phyloP scores from a whole-genome alignment of 2,329 filamentous ascomycete genomes.

The Acrocalymma vagum region DNA sequence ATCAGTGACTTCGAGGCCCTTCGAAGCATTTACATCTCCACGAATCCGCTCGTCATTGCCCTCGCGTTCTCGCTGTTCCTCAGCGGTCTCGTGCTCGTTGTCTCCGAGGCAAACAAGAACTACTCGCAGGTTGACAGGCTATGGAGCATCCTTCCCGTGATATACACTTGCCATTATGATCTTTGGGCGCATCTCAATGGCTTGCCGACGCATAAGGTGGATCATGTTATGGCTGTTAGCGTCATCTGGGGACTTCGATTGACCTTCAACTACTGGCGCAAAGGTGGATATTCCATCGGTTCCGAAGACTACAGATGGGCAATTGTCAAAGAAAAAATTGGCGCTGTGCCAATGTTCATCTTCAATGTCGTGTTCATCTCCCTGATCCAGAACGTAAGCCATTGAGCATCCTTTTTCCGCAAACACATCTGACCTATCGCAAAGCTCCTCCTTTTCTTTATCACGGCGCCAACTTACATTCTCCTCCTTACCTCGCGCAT shows the following conservation, averaged over 20 bases:
- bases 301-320: constrained; percentile 96
- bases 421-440: constrained; percentile 8
- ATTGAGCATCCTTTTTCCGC: not conserved
- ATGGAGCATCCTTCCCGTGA: constrained; percentile 88
- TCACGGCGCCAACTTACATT: constrained; percentile 84
- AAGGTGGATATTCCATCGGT: constrained; percentile 86
- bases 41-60: constrained; percentile 84
- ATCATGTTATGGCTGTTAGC: constrained; percentile 75
- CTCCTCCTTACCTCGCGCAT: constrained; percentile 77
- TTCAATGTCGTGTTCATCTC: constrained; percentile 93
- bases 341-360: constrained; percentile 74
- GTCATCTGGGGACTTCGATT: constrained; percentile 86
- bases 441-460: constrained; percentile 76
- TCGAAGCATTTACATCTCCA: constrained; percentile 77
- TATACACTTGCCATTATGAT: constrained; percentile 86
- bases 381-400: constrained; percentile 70
- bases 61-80: constrained; percentile 76
- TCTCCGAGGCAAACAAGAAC: constrained; percentile 88
- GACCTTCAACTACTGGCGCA: constrained; percentile 97
- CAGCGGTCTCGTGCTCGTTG: constrained; percentile 75
- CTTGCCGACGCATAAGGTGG: constrained; percentile 73
- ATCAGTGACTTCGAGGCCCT: constrained; percentile 69
- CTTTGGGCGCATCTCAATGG: constrained; percentile 82
- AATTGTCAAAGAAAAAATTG: constrained; percentile 73
- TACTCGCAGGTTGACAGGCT: constrained; percentile 95